Conservation (phyloP, 768 basidiomycete genomes). For the Royoungia palumana region DNA sequence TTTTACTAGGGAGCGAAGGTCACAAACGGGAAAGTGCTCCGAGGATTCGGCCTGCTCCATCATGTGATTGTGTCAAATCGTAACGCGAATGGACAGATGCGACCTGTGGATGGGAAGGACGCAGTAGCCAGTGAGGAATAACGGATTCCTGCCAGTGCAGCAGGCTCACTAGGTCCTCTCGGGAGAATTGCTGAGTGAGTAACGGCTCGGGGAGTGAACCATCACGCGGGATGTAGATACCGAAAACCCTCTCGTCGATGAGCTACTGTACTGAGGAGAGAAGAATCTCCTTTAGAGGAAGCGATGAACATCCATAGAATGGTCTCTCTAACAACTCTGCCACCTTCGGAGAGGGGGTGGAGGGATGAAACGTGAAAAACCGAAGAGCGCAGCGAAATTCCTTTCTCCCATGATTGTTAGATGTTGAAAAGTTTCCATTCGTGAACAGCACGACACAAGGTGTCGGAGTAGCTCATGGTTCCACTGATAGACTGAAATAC, state of each 20-base stretch:
- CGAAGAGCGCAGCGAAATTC: constrained; percentile 6
- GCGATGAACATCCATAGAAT: constrained; percentile 66
- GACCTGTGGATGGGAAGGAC: constrained; percentile 50
- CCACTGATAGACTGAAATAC: no score
- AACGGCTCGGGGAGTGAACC: constrained; percentile 61
- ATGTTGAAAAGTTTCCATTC: constrained; percentile 12
- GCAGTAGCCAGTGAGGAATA: constrained; percentile 67
- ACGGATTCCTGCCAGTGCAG: constrained; percentile 69
- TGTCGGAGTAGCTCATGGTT: not conserved
- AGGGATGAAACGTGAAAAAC: constrained; percentile 10
- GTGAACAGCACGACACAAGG: constrained; percentile 9
- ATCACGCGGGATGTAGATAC: constrained; percentile 59
- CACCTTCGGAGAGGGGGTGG: constrained; percentile 78
- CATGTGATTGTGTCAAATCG: constrained; percentile 58
- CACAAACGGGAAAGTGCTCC: constrained; percentile 61
- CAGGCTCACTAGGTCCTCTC: constrained; percentile 54
- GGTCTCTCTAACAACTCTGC: constrained; percentile 62
- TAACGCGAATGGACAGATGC: constrained; percentile 39
- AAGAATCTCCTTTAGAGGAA: constrained; percentile 59
- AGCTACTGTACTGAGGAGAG: constrained; percentile 64
- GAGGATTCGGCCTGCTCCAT: constrained; percentile 79
- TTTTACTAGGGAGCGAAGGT: constrained; percentile 49
- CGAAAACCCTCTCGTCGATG: constrained; percentile 56
- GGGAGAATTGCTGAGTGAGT: constrained; percentile 40
- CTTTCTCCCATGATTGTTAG: not conserved